phyloP scores from a whole-genome alignment of 1,284 basidiomycete species.

The Tilletia indica region DNA sequence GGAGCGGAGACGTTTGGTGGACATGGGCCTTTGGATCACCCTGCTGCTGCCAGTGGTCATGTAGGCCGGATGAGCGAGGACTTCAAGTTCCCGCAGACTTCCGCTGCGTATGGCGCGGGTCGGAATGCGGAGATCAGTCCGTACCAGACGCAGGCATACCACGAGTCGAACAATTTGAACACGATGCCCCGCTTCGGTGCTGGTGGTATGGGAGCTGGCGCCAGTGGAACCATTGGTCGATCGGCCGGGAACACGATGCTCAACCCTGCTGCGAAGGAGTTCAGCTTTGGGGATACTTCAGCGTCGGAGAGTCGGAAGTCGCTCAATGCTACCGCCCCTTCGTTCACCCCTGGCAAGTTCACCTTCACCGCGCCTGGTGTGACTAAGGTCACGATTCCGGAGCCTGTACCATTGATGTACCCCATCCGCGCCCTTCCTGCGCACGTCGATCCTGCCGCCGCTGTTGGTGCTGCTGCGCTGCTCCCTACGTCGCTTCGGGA shows the following conservation, averaged over 20 bases:
- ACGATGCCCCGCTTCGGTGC: neutral
- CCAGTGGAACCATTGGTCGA: conserved; percentile 27
- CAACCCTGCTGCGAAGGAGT: conserved; percentile 40
- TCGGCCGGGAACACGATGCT: conserved; percentile 31
- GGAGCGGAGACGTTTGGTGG: conserved; percentile 31
- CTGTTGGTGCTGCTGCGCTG: conserved; percentile 1
- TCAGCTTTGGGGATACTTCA: conserved; percentile 30
- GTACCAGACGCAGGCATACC: conserved; percentile 15
- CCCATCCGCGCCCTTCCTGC: neutral
- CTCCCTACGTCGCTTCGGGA: conserved; percentile 17
- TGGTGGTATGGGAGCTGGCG: neutral
- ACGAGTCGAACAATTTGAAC: neutral
- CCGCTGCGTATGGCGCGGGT: neutral
- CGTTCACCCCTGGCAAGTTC: conserved; percentile 42
- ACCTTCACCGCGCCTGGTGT: conserved; percentile 39
- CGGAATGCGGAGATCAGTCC: conserved; percentile 1
- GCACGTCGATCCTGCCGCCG: neutral
- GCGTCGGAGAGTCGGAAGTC: conserved; percentile 11
- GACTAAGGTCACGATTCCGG: conserved; percentile 14
- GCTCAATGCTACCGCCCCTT: conserved; percentile 42
- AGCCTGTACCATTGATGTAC: neutral
- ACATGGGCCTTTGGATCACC: conserved; percentile 18
- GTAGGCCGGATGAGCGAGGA: conserved; percentile 31
- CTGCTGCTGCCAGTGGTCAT: neutral
- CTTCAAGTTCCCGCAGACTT: conserved; percentile 32